Evolutionary conservation across 441 rosid genomes (phyloP).

Genomic region (Arabidopsis lyrata): DNA sequence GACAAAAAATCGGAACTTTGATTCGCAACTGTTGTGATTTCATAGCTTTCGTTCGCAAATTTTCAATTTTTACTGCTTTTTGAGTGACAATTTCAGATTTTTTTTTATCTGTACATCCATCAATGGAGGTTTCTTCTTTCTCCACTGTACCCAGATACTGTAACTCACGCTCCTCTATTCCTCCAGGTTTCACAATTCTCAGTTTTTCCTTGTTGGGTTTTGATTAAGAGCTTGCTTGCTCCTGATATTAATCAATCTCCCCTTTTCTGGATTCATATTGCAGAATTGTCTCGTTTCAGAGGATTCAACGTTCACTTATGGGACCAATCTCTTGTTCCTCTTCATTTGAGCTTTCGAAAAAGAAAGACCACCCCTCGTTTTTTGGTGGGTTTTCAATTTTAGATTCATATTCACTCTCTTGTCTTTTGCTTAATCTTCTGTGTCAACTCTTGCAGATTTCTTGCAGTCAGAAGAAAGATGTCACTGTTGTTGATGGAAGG

Average conservation of each 20-base stretch:
- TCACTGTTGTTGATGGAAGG: constrained; percentile 68
- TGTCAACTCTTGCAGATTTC: constrained; percentile 44
- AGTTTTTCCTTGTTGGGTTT: neutral
- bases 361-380: constrained; percentile 29
- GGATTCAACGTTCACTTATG: constrained; percentile 43
- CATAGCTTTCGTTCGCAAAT: neutral
- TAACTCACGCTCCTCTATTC: constrained; percentile 42
- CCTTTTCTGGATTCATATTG: constrained; percentile 19
- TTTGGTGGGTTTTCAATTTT: constrained; percentile 36
- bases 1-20: neutral
- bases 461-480: constrained; percentile 63
- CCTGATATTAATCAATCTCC: neutral
- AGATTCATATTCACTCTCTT: constrained; percentile 47
- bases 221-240: neutral
- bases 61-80: neutral
- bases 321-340: constrained; percentile 39
- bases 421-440: constrained; percentile 2
- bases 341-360: constrained; percentile 41
- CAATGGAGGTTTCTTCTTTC: constrained; percentile 62
- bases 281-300: constrained; percentile 51
- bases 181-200: constrained; percentile 17
- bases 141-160: constrained; percentile 39
- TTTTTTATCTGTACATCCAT: neutral
- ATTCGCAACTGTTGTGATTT: neutral
- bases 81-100: neutral